Evolutionary conservation across 257 asterid species (phyloP), one percentile per base, ranked within the genome.

Genomic region (Capsicum chinense): DNA sequence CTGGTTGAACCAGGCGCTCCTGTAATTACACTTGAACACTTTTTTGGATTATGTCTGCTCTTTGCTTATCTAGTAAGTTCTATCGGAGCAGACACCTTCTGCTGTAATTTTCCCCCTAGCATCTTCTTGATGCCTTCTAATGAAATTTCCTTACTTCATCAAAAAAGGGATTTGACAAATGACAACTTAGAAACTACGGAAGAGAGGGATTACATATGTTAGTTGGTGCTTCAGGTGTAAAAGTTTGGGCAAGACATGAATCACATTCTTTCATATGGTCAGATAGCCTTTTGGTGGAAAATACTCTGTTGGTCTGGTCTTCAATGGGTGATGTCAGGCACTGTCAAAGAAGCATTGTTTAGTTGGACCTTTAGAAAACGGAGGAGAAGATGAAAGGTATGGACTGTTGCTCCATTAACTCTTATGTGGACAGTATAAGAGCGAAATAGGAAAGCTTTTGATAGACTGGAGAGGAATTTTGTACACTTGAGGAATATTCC

Each of bases 271-370:
- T 64, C 47, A 64, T 5, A 33, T 26, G 9, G n/a, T 7, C 47
- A 33, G 8, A 64, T 64, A 64, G 42, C 44, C 71, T 64, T 64
- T 26, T 64, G 44, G n/a, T 64, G 71, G 71, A 64, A 64, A 64
- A 12, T 33, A 64, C 17, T 33, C 5, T 12, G 44, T 33, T 26
- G 71, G 15, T 33, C 33, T 64, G 47, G 47, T 26, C 71, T 64
- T 64, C 17, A 64, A 12, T 33, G 71, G 71, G 71, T 12, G 47
- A 64, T 64, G 71, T 63, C 71, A 12, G 47, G 44, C 71, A 26
- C 14, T 12, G n/a, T 26, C 69, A 64, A 12, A 64, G 44, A 64
- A 26, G 44, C 44, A 26, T 21, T 26, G 71, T 64, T 64, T 64
- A 64, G 71, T 17, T 12, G 42, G 70, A 12, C 44, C 47, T 64